phyloP scores from a whole-genome alignment of 805 yeast species.

The Yarrowia osloensis region DNA sequence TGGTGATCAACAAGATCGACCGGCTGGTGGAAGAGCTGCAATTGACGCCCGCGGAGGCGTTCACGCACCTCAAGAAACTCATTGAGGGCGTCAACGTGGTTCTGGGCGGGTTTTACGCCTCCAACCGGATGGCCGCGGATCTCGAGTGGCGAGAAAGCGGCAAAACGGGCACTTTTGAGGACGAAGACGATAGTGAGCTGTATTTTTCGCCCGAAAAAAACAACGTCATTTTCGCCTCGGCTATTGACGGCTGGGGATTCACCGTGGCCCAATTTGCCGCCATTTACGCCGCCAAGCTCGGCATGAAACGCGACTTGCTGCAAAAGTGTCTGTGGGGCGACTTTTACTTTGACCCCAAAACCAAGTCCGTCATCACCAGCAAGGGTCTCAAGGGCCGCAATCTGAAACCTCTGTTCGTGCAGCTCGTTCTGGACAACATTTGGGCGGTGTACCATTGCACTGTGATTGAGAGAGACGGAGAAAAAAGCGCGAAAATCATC shows the following conservation, averaged over 20 bases:
- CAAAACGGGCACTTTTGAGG: slow-evolving; percentile 58
- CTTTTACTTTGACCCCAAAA: slow-evolving; percentile 82
- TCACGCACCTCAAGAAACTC: slow-evolving; percentile 70
- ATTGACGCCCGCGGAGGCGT: slow-evolving; percentile 82
- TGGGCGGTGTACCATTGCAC: slow-evolving; percentile 88
- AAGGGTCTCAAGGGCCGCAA: slow-evolving; percentile 50
- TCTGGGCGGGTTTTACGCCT: slow-evolving; percentile 87
- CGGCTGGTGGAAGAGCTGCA: slow-evolving; percentile 79
- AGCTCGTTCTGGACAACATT: slow-evolving; percentile 80
- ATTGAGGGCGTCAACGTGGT: slow-evolving; percentile 95
- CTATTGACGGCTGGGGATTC: slow-evolving; percentile 98
- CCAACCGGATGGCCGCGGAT: slow-evolving; percentile 90
- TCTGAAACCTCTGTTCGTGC: slow-evolving; percentile 81
- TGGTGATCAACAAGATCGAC: slow-evolving; percentile 90
- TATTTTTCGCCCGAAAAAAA: slow-evolving; percentile 86
- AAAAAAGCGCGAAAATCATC: slow-evolving; percentile 72
- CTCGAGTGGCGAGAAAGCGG: slow-evolving; percentile 43
- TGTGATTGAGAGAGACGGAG: slow-evolving; percentile 63
- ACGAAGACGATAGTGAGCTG: slow-evolving; percentile 74
- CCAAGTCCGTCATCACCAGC: slow-evolving; percentile 71
- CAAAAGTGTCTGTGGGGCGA: slow-evolving; percentile 96
- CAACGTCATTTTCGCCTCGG: slow-evolving; percentile 87
- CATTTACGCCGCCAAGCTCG: slow-evolving; percentile 79
- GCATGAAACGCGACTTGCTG: slow-evolving; percentile 75
- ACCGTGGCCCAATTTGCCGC: slow-evolving; percentile 84